Evolutionary conservation across 306 rosid species (phyloP).

Genomic region (Cyclanthera cordifolia): DNA sequence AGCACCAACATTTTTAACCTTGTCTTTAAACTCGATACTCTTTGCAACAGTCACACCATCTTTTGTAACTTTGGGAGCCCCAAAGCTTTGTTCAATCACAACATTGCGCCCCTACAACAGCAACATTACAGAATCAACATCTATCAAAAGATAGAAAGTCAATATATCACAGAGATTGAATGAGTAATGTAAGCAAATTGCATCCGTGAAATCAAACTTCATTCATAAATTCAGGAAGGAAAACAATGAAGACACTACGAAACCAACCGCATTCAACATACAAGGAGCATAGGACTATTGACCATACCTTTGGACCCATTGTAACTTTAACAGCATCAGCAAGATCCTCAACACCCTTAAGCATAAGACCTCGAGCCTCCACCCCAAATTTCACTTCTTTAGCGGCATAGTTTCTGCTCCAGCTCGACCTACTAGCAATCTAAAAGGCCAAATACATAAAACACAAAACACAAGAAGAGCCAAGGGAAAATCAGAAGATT

Average conservation of each 20-base stretch:
- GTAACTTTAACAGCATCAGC: slow-evolving; percentile 93
- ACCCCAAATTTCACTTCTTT: slow-evolving; percentile 87
- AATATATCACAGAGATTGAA: neutral
- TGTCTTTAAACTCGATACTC: slow-evolving; percentile 84
- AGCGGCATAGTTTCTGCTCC: slow-evolving; percentile 77
- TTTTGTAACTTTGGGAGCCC: slow-evolving; percentile 89
- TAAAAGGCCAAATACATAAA: slow-evolving; percentile 17
- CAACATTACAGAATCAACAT: slow-evolving; percentile 2
- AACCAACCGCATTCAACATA: neutral
- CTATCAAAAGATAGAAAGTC: neutral
- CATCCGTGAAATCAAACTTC: neutral
- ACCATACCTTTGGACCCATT: slow-evolving; percentile 87
- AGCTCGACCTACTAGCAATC: slow-evolving; percentile 56
- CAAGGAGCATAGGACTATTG: neutral
- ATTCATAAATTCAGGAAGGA: neutral
- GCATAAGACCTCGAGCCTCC: slow-evolving; percentile 91
- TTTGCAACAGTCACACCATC: slow-evolving; percentile 96
- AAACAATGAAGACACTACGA: neutral
- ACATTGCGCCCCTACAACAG: slow-evolving; percentile 73
- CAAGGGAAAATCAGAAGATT: neutral
- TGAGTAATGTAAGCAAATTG: neutral
- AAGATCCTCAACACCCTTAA: slow-evolving; percentile 86
- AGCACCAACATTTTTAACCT: slow-evolving; percentile 80
- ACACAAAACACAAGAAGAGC: neutral
- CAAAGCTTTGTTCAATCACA: slow-evolving; percentile 81